Base-by-base conservation (phyloP, 805 yeast genomes). In the Zygoascus bituminiphila region DNA sequence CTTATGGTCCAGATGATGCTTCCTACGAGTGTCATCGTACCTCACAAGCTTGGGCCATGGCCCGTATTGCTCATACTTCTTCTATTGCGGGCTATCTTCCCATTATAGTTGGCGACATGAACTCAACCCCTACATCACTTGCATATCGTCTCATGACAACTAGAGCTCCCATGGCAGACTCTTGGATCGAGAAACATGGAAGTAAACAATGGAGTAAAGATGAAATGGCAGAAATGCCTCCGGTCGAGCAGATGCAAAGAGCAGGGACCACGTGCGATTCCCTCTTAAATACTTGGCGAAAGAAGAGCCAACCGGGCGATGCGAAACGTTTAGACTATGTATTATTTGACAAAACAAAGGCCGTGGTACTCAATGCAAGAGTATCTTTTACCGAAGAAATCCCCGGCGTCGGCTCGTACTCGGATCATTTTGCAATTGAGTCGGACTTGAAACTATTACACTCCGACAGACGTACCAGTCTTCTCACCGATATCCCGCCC, bases 201-300 rank as follows among this genome's bases (percentile, higher is more conserved):
- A 62, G 61, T 22, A 71, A 69, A 37, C 31, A 53, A 4, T 67
- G 66, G 14, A 62, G 65, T 9, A 44, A 36, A 22, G 19, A 23
- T 9, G 15, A 43, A 29, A 68, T 82, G 24, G 73, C 73, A 21
- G 55, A 58, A 5, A 56, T 82, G 63, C 19, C 37, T 3, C 42
- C 51, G 10, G 10, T 35, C 8, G 76, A 77, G 19, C 98, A 93
- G 62, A 73, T 93, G 36, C 62, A 61, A 6, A 54, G 68, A 19
- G 96, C 87, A 5, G 97, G 96, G 1, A 79, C 84, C 5, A 93
- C 98, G 0, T 88, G 98, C 64, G 96, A 93, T 61, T 85, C 95
- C 1, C 72, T 71, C 14, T 68, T 89, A 49, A 91, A 93, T 61
- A 85, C 96, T 2, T 93, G 96, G 95, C 74, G 98, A 53, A 69